Evolutionary conservation across 345 rosid genomes (phyloP), one percentile per base, ranked within the genome.

Genomic region (Acer negundo): DNA sequence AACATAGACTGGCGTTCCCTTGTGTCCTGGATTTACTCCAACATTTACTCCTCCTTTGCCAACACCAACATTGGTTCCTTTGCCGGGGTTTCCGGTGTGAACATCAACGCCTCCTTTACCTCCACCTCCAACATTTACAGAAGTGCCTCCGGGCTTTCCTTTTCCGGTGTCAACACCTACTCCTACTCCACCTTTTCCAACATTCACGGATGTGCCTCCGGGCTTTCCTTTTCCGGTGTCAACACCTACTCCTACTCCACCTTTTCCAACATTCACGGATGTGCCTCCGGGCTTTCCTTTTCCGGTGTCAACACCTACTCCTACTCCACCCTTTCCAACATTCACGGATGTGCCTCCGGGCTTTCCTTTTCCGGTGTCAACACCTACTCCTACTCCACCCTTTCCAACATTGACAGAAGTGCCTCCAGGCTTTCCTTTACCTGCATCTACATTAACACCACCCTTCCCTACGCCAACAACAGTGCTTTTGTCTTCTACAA

Each of bases 31-130:
- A 83, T 16, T 76, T 40, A 90, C n/a, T n/a, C n/a, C n/a, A n/a
- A n/a, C 97, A 10, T 78, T 69, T 44, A 88, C 95, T 64, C 96
- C 97, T 3, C 97, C 96, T 85, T 92, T 90, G 78, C 97, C 97
- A 0, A 91, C 97, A 38, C 89, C 89, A 44, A 91, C 97, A 7
- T 53, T 78, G 75, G 97, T 91, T 70, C 93, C 70, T n/a, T 67
- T 76, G 0, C 83, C 87, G 0, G 90, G 85, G 67, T 82, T 88
- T 11, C 94, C 91, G 0, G 95, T 79, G 75, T 80, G 70, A 47
- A 85, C 94, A 3, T 73, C 82, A 0, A 84, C 89, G 0, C 68
- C 77, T 44, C 88, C 87, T n/a, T 78, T 80, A 62, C 90, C 82
- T 69, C 90, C 80, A 13, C 86, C 92, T 10, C 92, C 89, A 1